Percentiles rank a stretch among this genome's conserved stretches.
phyloP scores from a whole-genome alignment of 306 rosid genomes.

The Hippophae tibetana region DNA sequence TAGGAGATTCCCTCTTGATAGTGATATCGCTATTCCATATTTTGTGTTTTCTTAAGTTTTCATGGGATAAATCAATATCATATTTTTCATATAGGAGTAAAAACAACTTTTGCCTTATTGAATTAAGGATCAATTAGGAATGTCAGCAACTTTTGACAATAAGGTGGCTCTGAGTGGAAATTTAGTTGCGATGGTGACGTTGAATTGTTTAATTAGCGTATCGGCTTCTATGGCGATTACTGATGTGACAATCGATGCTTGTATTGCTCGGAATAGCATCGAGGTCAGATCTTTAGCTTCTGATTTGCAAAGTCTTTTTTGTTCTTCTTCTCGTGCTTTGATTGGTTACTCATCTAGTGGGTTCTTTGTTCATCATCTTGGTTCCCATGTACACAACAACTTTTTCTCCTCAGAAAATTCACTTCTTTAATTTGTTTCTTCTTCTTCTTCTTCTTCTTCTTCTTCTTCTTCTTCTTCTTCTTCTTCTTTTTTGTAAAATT shows the following conservation, averaged over 20 bases:
- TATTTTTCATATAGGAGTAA: too few relatives aligned
- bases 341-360: slow-evolving; percentile 52
- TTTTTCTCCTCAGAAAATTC: neutral
- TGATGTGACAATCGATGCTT: slow-evolving; percentile 70
- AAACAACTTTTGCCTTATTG: neutral
- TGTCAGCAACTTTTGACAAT: too few relatives aligned
- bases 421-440: too few relatives aligned
- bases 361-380: slow-evolving; percentile 52
- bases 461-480: too few relatives aligned
- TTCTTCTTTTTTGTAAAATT: too few relatives aligned
- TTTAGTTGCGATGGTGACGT: slow-evolving; percentile 23
- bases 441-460: too few relatives aligned
- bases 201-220: slow-evolving; percentile 39
- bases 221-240: slow-evolving; percentile 52
- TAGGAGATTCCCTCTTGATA: too few relatives aligned
- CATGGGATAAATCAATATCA: too few relatives aligned
- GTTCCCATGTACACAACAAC: slow-evolving; percentile 34
- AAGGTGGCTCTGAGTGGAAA: slow-evolving; percentile 16
- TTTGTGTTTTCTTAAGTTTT: too few relatives aligned
- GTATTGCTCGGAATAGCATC: slow-evolving; percentile 62
- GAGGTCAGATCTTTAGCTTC: slow-evolving; percentile 44
- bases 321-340: slow-evolving; percentile 48
- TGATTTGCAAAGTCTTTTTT: slow-evolving; percentile 56
- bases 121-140: too few relatives aligned
- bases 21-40: too few relatives aligned